Evolutionary conservation across 352 stramenopile species (phyloP), one percentile per base, ranked within the genome.

Genomic region (Phytopythium cucurbitacearum): DNA sequence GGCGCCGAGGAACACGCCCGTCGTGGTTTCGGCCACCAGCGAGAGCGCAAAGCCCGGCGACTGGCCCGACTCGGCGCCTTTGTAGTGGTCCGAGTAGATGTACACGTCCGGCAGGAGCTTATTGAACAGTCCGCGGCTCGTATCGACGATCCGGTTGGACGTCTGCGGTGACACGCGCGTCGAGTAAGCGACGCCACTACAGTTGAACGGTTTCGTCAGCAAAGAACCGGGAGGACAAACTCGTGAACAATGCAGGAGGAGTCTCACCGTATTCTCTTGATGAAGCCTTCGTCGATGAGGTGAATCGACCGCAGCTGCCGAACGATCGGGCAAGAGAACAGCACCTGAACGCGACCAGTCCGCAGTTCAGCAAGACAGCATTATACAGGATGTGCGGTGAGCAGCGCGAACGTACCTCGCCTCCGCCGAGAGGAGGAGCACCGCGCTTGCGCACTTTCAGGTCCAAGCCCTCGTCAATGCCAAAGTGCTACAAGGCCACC

Each of bases 1-100:
- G 0, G 95, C 90, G 4, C 89, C 91, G 6, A 99, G 51, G 35
- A 98, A 87, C 13, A 97, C 82, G 9, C 97, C 97, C 3, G 91
- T 98, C 6, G 95, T 99, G n/a, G 94, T 98, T 73, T 99, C 96
- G 0, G 95, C 93, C n/a, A 98, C 89, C 8, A 99, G 74, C 33
- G 91, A 88, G 15, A 98, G 64, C 53, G 87, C 90, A 53, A 98
- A 95, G 35, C 95, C 96, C 1, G 97, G 96, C 56, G 81, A 94
- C 53, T 92, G 78, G 5, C 85, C 85, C 7, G 85, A 95, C 59
- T 95, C 84, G 33, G 83, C 72, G 40, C 91, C 92, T 55, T 95
- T 98, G 72, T 99, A 98, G 60, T 98, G 96, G 75, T 99, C 97
- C 36, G 97, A 99, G 73, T 98, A 97, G 60, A 99, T 99, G 84